Evolutionary conservation across 768 basidiomycete species (phyloP).

Genomic region (Auricularia sp.): DNA sequence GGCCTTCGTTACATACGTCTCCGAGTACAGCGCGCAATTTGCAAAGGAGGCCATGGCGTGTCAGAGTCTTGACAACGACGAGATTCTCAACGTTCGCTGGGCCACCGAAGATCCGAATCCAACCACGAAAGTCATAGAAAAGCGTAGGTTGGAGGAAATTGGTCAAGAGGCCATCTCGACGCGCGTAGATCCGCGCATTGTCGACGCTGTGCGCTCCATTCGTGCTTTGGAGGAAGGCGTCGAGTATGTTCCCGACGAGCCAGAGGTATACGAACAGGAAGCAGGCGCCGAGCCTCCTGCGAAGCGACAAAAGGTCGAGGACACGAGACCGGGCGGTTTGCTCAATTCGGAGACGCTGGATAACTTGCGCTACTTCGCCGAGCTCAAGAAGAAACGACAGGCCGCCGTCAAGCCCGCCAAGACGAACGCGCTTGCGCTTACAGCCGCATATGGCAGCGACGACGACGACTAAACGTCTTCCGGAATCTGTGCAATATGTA

Average conservation of each 20-base stretch:
- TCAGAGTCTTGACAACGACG: constrained; percentile 93
- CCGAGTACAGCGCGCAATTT: constrained; percentile 82
- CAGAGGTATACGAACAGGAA: constrained; percentile 22
- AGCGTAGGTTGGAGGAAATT: constrained; percentile 67
- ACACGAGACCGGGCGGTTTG: constrained; percentile 39
- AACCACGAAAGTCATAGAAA: constrained; percentile 75
- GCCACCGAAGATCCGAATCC: constrained; percentile 99
- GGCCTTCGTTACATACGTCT: constrained; percentile 91
- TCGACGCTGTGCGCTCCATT: constrained; percentile 80
- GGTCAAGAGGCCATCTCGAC: constrained; percentile 79
- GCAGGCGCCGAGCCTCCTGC: constrained; percentile 16
- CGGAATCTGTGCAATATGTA: neutral
- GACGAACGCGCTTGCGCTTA: neutral
- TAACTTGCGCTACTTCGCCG: constrained; percentile 83
- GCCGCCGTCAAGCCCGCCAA: constrained; percentile 9
- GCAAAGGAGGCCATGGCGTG: constrained; percentile 99
- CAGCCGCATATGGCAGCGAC: neutral
- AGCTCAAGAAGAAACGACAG: constrained; percentile 66
- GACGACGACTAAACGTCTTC: neutral
- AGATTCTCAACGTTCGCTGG: constrained; percentile 97
- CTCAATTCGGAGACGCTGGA: constrained; percentile 80
- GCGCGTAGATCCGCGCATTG: constrained; percentile 75
- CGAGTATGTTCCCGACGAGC: constrained; percentile 19
- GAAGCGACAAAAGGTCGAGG: constrained; percentile 25
- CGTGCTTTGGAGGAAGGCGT: constrained; percentile 80